These are phyloP conservation scores for Thermomucor indicae-seudaticae DNA, from an alignment of 371 early-diverging fungal genomes.

Conservation along the genomic window DNA sequence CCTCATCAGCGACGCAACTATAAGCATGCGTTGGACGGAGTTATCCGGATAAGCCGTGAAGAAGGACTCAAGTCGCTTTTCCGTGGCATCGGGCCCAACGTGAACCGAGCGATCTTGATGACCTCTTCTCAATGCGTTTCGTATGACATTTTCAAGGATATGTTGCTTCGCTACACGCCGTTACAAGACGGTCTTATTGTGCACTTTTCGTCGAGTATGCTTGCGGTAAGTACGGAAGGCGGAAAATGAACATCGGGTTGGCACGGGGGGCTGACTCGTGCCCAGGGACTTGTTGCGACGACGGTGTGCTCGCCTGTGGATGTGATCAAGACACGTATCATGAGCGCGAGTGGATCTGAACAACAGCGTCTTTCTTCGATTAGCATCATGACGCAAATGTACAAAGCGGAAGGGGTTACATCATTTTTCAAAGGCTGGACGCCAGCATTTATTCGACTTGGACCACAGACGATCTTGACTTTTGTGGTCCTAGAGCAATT, in stretches of 20 bases:
- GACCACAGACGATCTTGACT: constrained; percentile 67
- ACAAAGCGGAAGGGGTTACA: constrained; percentile 50
- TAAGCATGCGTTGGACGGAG: constrained; percentile 60
- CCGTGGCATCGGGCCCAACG: constrained; percentile 60
- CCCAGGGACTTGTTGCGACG: constrained; percentile 70
- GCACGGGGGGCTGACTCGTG: too few relatives aligned
- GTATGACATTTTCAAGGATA: constrained; percentile 54
- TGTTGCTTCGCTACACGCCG: constrained; percentile 37
- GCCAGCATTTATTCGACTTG: constrained; percentile 58
- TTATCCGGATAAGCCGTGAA: constrained; percentile 51
- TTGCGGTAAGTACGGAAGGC: constrained; percentile 80
- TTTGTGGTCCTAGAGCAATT: constrained; percentile 67
- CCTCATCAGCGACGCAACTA: constrained; percentile 55
- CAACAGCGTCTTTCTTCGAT: constrained; percentile 32
- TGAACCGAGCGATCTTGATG: constrained; percentile 62
- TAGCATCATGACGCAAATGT: constrained; percentile 40
- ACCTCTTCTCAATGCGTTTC: constrained; percentile 61
- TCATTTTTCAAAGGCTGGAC: constrained; percentile 77
- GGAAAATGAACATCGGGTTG: too few relatives aligned
- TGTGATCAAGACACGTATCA: constrained; percentile 74
- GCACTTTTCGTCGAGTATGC: constrained; percentile 73
- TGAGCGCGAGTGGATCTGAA: constrained; percentile 45
- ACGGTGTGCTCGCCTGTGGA: constrained; percentile 68
- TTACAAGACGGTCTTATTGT: constrained; percentile 50
- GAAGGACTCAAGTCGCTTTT: constrained; percentile 54